Conservation (phyloP, 805 yeast species). For the Sugiyamaella qingdaonensis region DNA sequence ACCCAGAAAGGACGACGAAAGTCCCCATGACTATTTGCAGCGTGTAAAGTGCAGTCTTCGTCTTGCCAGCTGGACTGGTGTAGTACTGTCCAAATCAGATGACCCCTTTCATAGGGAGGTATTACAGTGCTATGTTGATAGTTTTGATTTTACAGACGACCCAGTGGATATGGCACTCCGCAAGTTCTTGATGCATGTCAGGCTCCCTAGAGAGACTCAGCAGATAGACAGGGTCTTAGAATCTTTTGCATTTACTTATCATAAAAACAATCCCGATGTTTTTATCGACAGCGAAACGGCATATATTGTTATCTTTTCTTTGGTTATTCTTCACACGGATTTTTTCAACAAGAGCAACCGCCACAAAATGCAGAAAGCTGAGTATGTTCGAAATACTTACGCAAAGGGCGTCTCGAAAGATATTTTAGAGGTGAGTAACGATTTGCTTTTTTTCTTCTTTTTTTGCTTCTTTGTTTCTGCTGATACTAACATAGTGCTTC, state of each 20-base stretch:
- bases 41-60: slow-evolving; percentile 24
- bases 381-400: slow-evolving; percentile 49
- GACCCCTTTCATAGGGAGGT: slow-evolving; percentile 27
- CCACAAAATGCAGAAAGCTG: slow-evolving; percentile 60
- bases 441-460: slow-evolving; percentile 34
- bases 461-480: slow-evolving; percentile 27
- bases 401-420: slow-evolving; percentile 35
- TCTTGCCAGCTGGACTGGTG: slow-evolving; percentile 23
- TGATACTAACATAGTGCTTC: slow-evolving; percentile 42
- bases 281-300: slow-evolving; percentile 48
- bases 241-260: slow-evolving; percentile 52
- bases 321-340: slow-evolving; percentile 72
- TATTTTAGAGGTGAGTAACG: slow-evolving; percentile 31
- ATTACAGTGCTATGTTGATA: slow-evolving; percentile 28
- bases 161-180: slow-evolving; percentile 67
- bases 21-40: slow-evolving; percentile 33
- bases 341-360: slow-evolving; percentile 63
- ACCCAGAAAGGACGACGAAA: slow-evolving; percentile 26
- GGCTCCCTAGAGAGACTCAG: slow-evolving; percentile 68
- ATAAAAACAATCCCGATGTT: slow-evolving; percentile 38
- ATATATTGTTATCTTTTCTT: slow-evolving; percentile 58
- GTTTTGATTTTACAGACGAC: slow-evolving; percentile 47
- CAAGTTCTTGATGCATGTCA: slow-evolving; percentile 51
- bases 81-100: slow-evolving; percentile 33
- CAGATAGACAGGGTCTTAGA: slow-evolving; percentile 68